These are phyloP conservation scores for Cynara cardunculus DNA, from an alignment of 129 eudicot genomes.

Conservation along the genomic window DNA sequence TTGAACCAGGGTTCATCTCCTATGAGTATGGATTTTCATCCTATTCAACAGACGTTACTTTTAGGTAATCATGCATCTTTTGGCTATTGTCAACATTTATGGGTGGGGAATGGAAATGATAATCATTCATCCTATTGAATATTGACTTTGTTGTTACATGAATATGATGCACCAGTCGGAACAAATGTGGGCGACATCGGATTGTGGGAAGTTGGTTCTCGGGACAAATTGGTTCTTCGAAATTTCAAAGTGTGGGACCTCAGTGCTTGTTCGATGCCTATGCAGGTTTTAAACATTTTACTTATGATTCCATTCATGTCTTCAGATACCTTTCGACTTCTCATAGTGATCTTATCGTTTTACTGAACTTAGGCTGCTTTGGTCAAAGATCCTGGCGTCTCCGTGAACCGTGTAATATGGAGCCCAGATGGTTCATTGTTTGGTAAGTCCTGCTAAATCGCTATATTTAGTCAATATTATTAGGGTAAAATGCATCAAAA, in stretches of 20 bases:
- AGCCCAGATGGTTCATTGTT: slow-evolving; percentile 78
- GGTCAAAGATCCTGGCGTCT: slow-evolving; percentile 65
- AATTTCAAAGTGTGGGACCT: slow-evolving; percentile 93
- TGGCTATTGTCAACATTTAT: not conserved
- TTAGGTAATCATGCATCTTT: slow-evolving; percentile 45
- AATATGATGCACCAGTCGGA: slow-evolving; percentile 50
- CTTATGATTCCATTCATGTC: not conserved
- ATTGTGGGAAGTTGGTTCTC: slow-evolving; percentile 83
- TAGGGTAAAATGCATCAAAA: not conserved
- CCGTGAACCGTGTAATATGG: slow-evolving; percentile 89
- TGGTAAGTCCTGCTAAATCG: slow-evolving; percentile 39
- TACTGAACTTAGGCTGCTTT: slow-evolving; percentile 52
- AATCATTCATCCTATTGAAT: too few relatives aligned
- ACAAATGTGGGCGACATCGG: slow-evolving; percentile 85
- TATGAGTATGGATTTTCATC: slow-evolving; percentile 98
- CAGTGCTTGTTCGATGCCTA: slow-evolving; percentile 60
- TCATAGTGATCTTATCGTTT: not conserved
- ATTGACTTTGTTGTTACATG: slow-evolving; percentile 8
- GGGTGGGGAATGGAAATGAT: too few relatives aligned
- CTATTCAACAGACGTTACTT: slow-evolving; percentile 70
- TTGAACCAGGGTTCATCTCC: slow-evolving; percentile 91
- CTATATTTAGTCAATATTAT: not conserved
- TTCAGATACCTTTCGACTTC: not conserved
- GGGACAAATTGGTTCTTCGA: slow-evolving; percentile 62
- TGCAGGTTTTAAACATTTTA: slow-evolving; percentile 46